A percentile compares a stretch with the other conserved stretches of the same genome.
These are phyloP conservation scores for Stenogyne calaminthoides DNA, from an alignment of 305 asterid genomes.

Conservation along the genomic window DNA sequence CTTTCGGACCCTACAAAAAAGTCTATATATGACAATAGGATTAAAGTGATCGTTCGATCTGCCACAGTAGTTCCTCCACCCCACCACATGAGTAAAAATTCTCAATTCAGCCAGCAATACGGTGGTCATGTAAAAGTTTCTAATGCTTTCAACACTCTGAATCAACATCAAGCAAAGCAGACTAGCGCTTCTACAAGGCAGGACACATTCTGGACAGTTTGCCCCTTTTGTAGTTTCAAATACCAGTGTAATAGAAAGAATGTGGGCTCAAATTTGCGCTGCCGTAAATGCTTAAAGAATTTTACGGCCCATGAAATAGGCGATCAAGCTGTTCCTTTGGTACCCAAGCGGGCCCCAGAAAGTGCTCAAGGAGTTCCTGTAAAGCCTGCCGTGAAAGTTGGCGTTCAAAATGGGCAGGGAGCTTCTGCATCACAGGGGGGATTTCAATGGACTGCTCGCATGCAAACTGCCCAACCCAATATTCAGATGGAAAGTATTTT, in stretches of 20 bases:
- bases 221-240: conserved; percentile 47
- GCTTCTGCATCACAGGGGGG: conserved; percentile 37
- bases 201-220: conserved; percentile 46
- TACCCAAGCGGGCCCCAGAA: conserved; percentile 28
- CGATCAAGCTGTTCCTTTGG: conserved; percentile 29
- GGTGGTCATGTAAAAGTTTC: conserved; percentile 33
- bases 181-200: conserved; percentile 27
- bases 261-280: conserved; percentile 35
- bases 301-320: conserved; percentile 57
- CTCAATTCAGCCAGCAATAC: conserved; percentile 35
- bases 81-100: conserved; percentile 32
- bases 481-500: conserved; percentile 25
- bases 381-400: conserved; percentile 30
- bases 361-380: conserved; percentile 33
- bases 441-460: conserved; percentile 37
- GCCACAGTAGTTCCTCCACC: conserved; percentile 39
- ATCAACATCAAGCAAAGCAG: conserved; percentile 39
- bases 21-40: conserved; percentile 43
- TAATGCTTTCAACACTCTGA: conserved; percentile 35
- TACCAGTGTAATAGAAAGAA: conserved; percentile 35
- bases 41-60: conserved; percentile 34
- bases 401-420: conserved; percentile 36
- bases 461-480: conserved; percentile 38
- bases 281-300: conserved; percentile 51
- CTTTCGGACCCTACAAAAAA: conserved; percentile 56